Conservation (phyloP, 2,329 filamentous ascomycete species). For the Cordyceps pruinosa region DNA sequence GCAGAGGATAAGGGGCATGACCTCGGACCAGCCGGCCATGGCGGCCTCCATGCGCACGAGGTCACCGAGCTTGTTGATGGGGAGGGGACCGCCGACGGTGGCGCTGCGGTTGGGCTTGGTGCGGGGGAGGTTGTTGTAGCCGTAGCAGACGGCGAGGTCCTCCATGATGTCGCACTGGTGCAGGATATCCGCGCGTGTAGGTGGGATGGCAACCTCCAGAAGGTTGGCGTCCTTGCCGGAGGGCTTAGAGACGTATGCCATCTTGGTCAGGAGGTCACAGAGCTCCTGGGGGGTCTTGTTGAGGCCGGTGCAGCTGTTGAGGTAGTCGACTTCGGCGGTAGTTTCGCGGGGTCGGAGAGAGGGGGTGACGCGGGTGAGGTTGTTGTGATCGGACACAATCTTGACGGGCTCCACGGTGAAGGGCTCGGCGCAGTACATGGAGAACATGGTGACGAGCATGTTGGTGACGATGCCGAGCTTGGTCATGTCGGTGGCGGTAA, state of each 20-base stretch:
- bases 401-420: conserved; percentile 93
- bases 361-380: conserved; percentile 72
- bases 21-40: conserved; percentile 93
- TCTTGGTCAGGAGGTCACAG: conserved; percentile 74
- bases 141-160: conserved; percentile 92
- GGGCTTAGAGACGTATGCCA: conserved; percentile 78
- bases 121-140: conserved; percentile 91
- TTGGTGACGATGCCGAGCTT: conserved; percentile 95
- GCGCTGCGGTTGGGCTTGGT: conserved; percentile 79
- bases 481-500: conserved; percentile 90
- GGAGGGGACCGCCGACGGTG: conserved; percentile 77
- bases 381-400: conserved; percentile 87
- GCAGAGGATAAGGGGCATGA: conserved; percentile 92
- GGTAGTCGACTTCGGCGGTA: conserved; percentile 82
- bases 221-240: conserved; percentile 63
- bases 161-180: conserved; percentile 99
- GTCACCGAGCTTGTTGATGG: conserved; percentile 90
- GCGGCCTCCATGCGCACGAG: conserved; percentile 84
- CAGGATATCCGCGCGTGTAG: conserved; percentile 87
- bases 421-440: conserved; percentile 75
- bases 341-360: conserved; percentile 69
- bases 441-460: conserved; percentile 97
- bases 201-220: conserved; percentile 75
- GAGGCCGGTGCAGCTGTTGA: conserved; percentile 88
- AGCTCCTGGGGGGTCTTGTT: conserved; percentile 66